Base-by-base conservation (phyloP, 139 green algal species). In the Zygnema cylindricum region DNA sequence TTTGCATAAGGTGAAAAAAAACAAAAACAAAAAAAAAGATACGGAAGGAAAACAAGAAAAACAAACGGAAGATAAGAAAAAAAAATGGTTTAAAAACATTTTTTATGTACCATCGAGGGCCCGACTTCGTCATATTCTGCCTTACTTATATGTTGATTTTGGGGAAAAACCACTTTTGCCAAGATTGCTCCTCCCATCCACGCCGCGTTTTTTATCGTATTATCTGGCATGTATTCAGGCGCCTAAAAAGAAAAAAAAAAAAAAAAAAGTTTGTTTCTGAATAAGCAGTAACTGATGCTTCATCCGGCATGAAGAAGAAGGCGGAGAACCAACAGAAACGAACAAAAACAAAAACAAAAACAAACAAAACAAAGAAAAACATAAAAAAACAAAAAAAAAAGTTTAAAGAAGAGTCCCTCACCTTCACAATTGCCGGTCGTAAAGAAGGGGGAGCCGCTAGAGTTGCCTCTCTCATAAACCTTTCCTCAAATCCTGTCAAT, bases 101-200 rank as follows among this genome's bases (percentile, higher is more conserved):
- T 96, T 35, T 83, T 92, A 85, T 98, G 95, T 16, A 98, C 86
- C 0, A 93, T 85, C 0, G 33, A 55, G 1, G 96, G 96, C 1
- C 96, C 96, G 1, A 69, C 69, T 84, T 98, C 96, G 2, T 98
- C 95, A 83, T 98, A 98, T 1, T 98, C 96, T 0, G 57, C 84
- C 78, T 98, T 98, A 30, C 90, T 95, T 33, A 98, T 90, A 41
- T 96, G 93, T 43, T 96, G 95, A 40, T 90, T 93, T 55, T 98
- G 95, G 0, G 93, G 78, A 39, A 95, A 95, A 40, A 94, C 92
- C 33, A 95, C 71, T 75, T 96, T 96, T 0, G 95, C 95, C 73
- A 98, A 88, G 25, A 98, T 94, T 1, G 96, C 95, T 16, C 95
- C 96, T 7, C 96, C 96, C 85, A 97, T 92, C 96, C 96, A 98